Conservation (phyloP, 768 basidiomycete genomes). For the Leccinum sublutescens region DNA sequence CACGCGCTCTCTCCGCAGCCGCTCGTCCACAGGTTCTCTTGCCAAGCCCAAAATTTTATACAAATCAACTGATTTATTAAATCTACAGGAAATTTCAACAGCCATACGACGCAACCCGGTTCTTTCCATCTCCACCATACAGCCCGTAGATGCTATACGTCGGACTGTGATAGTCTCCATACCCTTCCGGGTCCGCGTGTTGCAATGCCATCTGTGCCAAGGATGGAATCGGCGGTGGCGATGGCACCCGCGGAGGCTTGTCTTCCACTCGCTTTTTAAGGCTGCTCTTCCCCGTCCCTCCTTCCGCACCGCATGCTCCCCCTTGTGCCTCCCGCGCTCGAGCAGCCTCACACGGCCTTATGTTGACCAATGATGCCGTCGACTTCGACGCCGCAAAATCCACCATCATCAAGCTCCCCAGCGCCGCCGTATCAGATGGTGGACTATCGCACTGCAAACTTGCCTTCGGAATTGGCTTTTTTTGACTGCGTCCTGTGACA, state of each 20-base stretch:
- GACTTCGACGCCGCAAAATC: conserved; percentile 47
- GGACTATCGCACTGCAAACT: conserved; percentile 22
- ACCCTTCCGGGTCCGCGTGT: conserved; percentile 59
- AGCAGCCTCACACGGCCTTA: conserved; percentile 25
- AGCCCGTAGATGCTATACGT: conserved; percentile 82
- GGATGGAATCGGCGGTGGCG: conserved; percentile 71
- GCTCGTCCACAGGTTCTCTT: not conserved
- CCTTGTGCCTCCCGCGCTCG: conserved; percentile 29
- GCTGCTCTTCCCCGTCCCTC: conserved; percentile 21
- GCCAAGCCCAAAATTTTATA: conserved; percentile 12
- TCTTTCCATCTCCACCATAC: conserved; percentile 64
- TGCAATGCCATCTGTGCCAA: conserved; percentile 72
- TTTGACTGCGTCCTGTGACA: conserved; percentile 29
- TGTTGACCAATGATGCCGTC: conserved; percentile 32
- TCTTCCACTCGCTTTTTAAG: conserved; percentile 45
- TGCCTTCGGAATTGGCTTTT: conserved; percentile 33
- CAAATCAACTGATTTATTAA: conserved; percentile 12
- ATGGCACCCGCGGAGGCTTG: conserved; percentile 76
- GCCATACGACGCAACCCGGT: conserved; percentile 31
- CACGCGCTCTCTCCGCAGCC: conserved; percentile 20
- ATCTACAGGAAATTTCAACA: conserved; percentile 14
- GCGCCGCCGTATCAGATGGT: conserved; percentile 41
- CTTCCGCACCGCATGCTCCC: not conserved
- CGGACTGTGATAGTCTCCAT: conserved; percentile 69
- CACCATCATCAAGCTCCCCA: conserved; percentile 63